Evolutionary conservation across 2,329 filamentous ascomycete species (phyloP), one percentile per base, ranked within the genome.

Genomic region (Claviceps monticola): DNA sequence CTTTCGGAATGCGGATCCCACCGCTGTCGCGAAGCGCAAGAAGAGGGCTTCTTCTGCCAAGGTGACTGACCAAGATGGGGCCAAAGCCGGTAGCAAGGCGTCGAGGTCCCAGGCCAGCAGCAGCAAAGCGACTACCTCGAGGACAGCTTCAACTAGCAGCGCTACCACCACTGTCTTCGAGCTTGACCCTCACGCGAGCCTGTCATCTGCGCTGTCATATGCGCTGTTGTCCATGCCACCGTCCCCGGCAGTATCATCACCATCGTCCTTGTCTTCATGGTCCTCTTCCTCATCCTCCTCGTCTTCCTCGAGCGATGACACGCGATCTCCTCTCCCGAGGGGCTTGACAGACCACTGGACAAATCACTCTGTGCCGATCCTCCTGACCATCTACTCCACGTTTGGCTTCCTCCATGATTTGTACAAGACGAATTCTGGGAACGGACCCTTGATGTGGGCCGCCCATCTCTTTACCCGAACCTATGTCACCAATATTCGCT

Each of bases 391-490:
- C 44, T 71, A 71, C 50, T 62, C 62, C 3, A 57, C 62, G 2
- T 48, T 71, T 29, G 58, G 61, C 5, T 70, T 71, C 38, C 57
- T 71, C 1, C 58, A 60, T 11, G 52, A 59, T 7, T 56, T 64
- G 11, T 68, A 66, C 53, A 55, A 51, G 17, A 54, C 56, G 7
- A 54, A 58, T 21, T 47, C 54, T 19, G 19, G 51, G 16, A 56
- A 68, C 41, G 67, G 68, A 5, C 67, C 68, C 7, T 58, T 71
- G n/a, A 49, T 66, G 9, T 68, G 66, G 61, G 65, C 67, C 5
- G 65, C 67, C 16, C 68, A 71, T 47, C 63, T 70, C 38, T 71
- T 70, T 55, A 61, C 68, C 21, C 60, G 67, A 17, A 69, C 68
- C 17, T 71, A 70, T 49, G 58, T 68, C 38, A 68, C 61, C 29